These are phyloP conservation scores for Globisporangium camurandrum DNA, from an alignment of 352 stramenopile species.

Conservation along the genomic window DNA sequence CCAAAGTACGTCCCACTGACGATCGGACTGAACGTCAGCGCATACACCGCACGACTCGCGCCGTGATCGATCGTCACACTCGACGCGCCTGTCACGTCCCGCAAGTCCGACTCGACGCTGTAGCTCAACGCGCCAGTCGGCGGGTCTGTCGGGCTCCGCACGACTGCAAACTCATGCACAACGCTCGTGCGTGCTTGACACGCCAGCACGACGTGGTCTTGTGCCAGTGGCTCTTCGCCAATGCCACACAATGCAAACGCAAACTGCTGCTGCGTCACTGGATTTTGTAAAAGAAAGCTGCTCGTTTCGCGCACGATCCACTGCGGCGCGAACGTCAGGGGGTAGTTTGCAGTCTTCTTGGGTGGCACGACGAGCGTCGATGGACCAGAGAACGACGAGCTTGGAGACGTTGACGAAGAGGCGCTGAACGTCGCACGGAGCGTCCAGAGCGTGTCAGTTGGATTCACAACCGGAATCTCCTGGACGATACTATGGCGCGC, in stretches of 20 bases:
- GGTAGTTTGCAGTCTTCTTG: constrained; percentile 64
- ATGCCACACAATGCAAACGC: constrained; percentile 84
- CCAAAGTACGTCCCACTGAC: constrained; percentile 90
- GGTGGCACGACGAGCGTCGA: constrained; percentile 56
- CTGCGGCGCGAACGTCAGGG: constrained; percentile 73
- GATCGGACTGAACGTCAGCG: constrained; percentile 80
- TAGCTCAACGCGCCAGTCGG: constrained; percentile 46
- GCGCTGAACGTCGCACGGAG: constrained; percentile 60
- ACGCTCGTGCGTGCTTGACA: constrained; percentile 86
- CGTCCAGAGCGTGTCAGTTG: constrained; percentile 73
- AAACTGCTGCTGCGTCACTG: constrained; percentile 77
- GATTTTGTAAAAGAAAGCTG: constrained; percentile 75
- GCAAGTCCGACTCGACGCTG: constrained; percentile 90
- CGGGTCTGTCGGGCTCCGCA: constrained; percentile 40
- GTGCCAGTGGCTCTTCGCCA: constrained; percentile 86
- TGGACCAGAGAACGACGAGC: constrained; percentile 65
- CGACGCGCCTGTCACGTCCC: constrained; percentile 68
- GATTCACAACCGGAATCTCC: constrained; percentile 89
- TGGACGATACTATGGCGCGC: constrained; percentile 85
- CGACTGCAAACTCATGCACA: constrained; percentile 66
- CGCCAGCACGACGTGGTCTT: constrained; percentile 78
- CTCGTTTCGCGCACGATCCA: constrained; percentile 74
- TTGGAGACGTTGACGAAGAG: neutral
- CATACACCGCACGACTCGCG: constrained; percentile 51
- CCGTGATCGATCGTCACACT: constrained; percentile 26